Evolutionary conservation across 495 filamentous ascomycete species (phyloP).

Genomic region (Trypethelium eluteriae): DNA sequence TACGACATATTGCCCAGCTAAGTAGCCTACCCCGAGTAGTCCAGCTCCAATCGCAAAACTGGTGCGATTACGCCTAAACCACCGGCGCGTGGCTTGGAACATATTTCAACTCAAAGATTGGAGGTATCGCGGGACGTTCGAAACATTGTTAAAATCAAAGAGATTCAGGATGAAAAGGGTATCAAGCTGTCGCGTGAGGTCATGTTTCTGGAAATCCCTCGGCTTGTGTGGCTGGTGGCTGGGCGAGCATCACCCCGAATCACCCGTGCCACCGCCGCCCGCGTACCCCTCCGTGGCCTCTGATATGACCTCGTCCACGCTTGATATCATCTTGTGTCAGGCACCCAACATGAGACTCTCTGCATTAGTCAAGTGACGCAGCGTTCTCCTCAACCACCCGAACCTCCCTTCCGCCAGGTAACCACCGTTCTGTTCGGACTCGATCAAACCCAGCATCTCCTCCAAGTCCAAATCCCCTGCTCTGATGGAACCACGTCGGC

Average conservation of each 20-base stretch:
- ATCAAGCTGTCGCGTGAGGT: conserved; percentile 4
- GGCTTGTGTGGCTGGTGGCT: conserved; percentile 8
- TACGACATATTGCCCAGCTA: conserved; percentile 86
- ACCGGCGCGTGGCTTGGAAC: conserved; percentile 75
- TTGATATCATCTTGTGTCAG: not conserved
- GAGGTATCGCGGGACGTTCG: not conserved
- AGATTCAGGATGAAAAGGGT: not conserved
- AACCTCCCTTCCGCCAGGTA: too few relatives aligned
- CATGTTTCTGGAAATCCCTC: not conserved
- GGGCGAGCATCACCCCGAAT: not conserved
- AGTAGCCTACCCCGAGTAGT: conserved; percentile 79
- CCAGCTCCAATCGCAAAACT: conserved; percentile 80
- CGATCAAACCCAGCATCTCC: not conserved
- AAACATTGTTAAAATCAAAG: not conserved
- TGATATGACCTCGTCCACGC: not conserved
- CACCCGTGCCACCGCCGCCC: not conserved
- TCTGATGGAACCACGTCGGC: conserved; percentile 34
- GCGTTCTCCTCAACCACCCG: too few relatives aligned
- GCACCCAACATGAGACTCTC: not conserved
- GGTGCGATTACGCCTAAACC: conserved; percentile 86
- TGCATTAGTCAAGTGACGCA: too few relatives aligned
- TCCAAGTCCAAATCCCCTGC: not conserved
- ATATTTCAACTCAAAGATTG: conserved; percentile 40
- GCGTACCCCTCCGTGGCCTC: not conserved
- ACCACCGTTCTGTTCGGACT: too few relatives aligned